Percentiles rank a stretch among this genome's conserved stretches.
Evolutionary conservation across 148 eudicot genomes (phyloP).

Genomic region (Arbutus unedo): DNA sequence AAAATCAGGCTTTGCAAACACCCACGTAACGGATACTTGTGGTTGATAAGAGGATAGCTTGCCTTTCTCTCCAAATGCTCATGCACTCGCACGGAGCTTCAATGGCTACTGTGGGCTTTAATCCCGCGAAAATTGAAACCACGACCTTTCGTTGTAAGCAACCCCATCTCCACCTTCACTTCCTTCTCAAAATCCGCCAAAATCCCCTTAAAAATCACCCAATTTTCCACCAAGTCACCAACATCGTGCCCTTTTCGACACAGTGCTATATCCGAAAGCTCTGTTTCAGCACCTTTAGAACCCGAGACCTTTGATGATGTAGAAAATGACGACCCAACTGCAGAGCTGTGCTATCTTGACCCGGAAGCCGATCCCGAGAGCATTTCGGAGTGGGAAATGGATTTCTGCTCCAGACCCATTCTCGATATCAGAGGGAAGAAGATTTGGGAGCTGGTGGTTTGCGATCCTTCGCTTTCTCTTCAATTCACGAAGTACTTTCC

Average conservation of each 20-base stretch:
- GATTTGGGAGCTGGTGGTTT: conserved; percentile 94
- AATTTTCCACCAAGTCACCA: conserved; percentile 16
- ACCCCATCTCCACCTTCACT: conserved; percentile 38
- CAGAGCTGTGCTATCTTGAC: conserved; percentile 78
- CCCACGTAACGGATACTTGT: neutral
- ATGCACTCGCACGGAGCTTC: conserved; percentile 14
- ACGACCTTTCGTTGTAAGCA: conserved; percentile 29
- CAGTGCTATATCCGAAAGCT: conserved; percentile 59
- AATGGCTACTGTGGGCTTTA: conserved; percentile 82
- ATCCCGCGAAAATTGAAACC: conserved; percentile 53
- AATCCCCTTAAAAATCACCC: conserved; percentile 18
- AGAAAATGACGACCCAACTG: conserved; percentile 66
- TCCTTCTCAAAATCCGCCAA: conserved; percentile 34
- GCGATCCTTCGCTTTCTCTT: conserved; percentile 75
- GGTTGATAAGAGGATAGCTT: neutral
- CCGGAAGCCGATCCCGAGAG: conserved; percentile 59
- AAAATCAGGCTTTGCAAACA: too few species aligned
- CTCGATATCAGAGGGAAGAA: conserved; percentile 92
- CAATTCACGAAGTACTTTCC: conserved; percentile 88
- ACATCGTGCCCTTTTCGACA: conserved; percentile 14
- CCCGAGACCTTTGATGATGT: conserved; percentile 29
- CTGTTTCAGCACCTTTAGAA: conserved; percentile 44
- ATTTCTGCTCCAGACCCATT: conserved; percentile 94
- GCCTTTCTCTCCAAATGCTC: neutral
- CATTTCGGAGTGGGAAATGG: conserved; percentile 84